Evolutionary conservation across 1,284 basidiomycete species (phyloP).

Genomic region (Apiotrichum mycotoxinovorans): DNA sequence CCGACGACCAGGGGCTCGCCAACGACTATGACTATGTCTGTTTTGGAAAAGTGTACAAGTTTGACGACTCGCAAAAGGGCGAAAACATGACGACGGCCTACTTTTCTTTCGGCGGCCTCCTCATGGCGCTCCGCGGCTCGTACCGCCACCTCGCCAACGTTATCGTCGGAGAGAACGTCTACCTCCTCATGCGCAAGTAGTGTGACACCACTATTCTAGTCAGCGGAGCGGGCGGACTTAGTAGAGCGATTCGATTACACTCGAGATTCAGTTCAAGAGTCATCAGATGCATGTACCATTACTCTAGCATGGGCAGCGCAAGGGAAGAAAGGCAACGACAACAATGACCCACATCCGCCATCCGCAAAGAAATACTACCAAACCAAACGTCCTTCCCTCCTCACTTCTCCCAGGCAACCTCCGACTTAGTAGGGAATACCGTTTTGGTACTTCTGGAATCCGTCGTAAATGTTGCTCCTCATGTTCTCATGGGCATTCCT

Average conservation of each 20-base stretch:
- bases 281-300: conserved; percentile 21
- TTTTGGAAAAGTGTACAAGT: conserved; percentile 99
- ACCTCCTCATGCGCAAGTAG: conserved; percentile 79
- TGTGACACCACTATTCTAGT: no score
- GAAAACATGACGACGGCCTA: conserved; percentile 68
- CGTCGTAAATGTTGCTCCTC: conserved; percentile 86
- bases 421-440: conserved; percentile 41
- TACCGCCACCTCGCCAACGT: conserved; percentile 90
- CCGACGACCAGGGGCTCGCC: conserved; percentile 75
- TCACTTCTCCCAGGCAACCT: no score
- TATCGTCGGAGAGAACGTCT: conserved; percentile 88
- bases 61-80: conserved; percentile 75
- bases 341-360: neutral
- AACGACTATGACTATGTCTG: conserved; percentile 99
- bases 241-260: no score
- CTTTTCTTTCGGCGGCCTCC: conserved; percentile 90
- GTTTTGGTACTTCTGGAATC: conserved; percentile 57
- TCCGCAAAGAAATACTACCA: no score
- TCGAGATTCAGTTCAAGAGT: neutral
- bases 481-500: conserved; percentile 93
- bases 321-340: neutral
- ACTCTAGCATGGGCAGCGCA: conserved; percentile 2
- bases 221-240: neutral
- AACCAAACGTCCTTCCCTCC: no score
- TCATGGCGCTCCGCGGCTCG: conserved; percentile 90